Evolutionary conservation across 2,329 filamentous ascomycete species (phyloP).

Genomic region (Phialocephala subalpina): DNA sequence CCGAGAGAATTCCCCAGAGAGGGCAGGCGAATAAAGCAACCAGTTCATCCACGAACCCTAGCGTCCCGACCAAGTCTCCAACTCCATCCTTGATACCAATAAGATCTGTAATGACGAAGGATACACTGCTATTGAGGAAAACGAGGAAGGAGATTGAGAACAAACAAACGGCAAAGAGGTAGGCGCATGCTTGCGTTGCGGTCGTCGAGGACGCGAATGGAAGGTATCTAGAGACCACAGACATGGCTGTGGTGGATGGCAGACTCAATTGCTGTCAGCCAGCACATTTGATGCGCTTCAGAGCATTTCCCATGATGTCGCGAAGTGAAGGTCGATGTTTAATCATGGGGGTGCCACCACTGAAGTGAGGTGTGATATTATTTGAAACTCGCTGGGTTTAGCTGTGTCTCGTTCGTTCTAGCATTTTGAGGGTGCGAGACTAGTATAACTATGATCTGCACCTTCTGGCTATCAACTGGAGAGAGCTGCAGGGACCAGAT

Average conservation of each 20-base stretch:
- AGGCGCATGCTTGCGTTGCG: conserved; percentile 70
- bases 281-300: conserved; percentile 5
- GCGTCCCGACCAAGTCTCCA: conserved; percentile 82
- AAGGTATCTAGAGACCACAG: conserved; percentile 39
- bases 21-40: conserved; percentile 84
- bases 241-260: conserved; percentile 15
- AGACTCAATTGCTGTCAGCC: not conserved
- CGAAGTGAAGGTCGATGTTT: not conserved
- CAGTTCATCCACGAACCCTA: conserved; percentile 86
- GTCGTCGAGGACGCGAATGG: conserved; percentile 70
- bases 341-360: not conserved
- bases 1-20: conserved; percentile 79
- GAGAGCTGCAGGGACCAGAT: not conserved
- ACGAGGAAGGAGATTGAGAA: conserved; percentile 91
- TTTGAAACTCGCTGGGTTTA: not conserved
- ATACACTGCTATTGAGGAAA: conserved; percentile 85
- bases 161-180: conserved; percentile 82
- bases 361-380: not conserved
- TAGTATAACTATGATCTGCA: too few species aligned
- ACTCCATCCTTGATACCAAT: conserved; percentile 77
- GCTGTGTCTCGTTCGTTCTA: not conserved
- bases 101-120: conserved; percentile 85
- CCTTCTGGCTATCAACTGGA: not conserved
- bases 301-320: not conserved
- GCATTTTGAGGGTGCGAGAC: not conserved